Base-by-base conservation (phyloP, 139 green algal species). In the Ettlia oleoabundans region DNA sequence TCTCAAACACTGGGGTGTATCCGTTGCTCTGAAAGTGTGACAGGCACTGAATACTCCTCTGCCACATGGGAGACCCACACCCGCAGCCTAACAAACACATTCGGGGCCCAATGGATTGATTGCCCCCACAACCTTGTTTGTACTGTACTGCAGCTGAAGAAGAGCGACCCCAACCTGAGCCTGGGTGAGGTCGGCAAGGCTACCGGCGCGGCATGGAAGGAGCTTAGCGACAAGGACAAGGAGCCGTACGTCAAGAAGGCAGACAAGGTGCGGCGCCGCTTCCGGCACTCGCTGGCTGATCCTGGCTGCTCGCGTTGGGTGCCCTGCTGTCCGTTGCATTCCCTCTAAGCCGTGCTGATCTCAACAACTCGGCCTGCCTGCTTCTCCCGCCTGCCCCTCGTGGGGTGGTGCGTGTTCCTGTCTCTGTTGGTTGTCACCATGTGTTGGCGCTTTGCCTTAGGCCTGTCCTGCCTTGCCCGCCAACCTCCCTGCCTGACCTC, bases 111-210 rank as follows among this genome's bases (percentile, higher is more conserved):
- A n/a, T n/a, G n/a, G n/a, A n/a, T n/a, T n/a, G n/a, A n/a, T n/a
- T n/a, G n/a, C n/a, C n/a, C n/a, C n/a, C n/a, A n/a, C n/a, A n/a
- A n/a, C n/a, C n/a, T n/a, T n/a, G n/a, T n/a, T n/a, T n/a, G n/a
- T n/a, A n/a, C n/a, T n/a, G n/a, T n/a, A n/a, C n/a, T n/a, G n/a
- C n/a, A n/a, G 77, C 66, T 84, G 51, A 84, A 84, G 80, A 53
- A 72, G 51, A 37, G 24, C 22, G 38, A 85, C 30, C 61, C 58
- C 10, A 40, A 51, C 32, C 41, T 74, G 41, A 82, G n/a, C 19
- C 33, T 86, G 33, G 85, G 72, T 22, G 74, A 89, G 74, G 22
- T 86, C 2, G 72, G 71, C 51, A 89, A 89, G 85, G 53, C 70
- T 38, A 77, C 82, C 30, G 82, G 82, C 69, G 85, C 37, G 2